These are phyloP conservation scores for Alternaria brassicae DNA, from an alignment of 2,329 filamentous ascomycete species.

Conservation along the genomic window DNA sequence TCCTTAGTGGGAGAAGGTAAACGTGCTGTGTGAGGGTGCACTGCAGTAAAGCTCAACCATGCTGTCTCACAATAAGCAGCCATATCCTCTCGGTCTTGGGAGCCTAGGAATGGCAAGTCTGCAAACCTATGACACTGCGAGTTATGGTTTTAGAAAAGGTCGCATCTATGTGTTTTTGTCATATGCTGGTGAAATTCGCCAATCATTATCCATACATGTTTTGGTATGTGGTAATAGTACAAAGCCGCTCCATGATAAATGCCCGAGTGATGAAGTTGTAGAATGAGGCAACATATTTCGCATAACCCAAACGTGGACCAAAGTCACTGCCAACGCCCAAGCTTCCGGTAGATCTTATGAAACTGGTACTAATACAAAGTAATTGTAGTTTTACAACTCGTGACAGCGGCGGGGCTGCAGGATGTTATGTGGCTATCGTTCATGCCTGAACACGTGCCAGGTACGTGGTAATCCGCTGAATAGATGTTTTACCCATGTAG, in stretches of 20 bases:
- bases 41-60: constrained; percentile 1
- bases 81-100: not conserved
- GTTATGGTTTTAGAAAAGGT: not conserved
- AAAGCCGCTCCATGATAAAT: constrained; percentile 3
- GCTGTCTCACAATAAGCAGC: constrained; percentile 4
- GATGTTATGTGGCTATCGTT: not conserved
- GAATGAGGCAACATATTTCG: not conserved
- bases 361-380: constrained; percentile 10
- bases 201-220: constrained; percentile 2
- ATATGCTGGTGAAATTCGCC: not conserved
- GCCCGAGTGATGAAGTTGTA: not conserved
- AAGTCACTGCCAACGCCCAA: not conserved
- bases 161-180: not conserved
- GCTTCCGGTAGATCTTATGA: not conserved
- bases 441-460: not conserved
- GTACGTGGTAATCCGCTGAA: not conserved
- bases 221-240: constrained; percentile 2
- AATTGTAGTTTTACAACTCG: not conserved
- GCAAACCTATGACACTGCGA: not conserved
- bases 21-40: constrained; percentile 5
- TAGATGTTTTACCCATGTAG: not conserved
- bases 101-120: not conserved
- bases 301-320: not conserved
- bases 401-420: not conserved
- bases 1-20: not conserved